A percentile compares a stretch with the other conserved stretches of the same genome.
phyloP scores from a whole-genome alignment of 2,329 filamentous ascomycete species.

The Exophiala dermatitidis region DNA sequence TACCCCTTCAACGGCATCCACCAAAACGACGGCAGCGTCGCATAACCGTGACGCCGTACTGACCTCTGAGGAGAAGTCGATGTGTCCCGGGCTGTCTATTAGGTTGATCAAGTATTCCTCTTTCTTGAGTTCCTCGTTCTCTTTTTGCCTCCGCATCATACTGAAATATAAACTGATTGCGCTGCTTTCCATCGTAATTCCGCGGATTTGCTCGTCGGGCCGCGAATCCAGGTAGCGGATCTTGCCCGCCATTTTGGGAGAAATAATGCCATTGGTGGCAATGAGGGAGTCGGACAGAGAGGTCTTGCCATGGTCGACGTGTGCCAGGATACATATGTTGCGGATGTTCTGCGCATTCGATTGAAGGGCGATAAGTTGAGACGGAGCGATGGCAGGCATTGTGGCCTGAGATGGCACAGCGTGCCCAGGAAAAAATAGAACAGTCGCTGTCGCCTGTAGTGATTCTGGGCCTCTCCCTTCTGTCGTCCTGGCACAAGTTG shows the following conservation, averaged over 20 bases:
- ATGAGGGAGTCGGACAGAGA: conserved; percentile 93
- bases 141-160: conserved; percentile 61
- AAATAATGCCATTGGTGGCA: conserved; percentile 98
- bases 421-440: background rate
- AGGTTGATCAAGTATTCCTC: conserved; percentile 95
- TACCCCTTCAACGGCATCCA: conserved; percentile 95
- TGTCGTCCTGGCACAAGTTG: no score
- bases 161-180: conserved; percentile 96
- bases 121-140: conserved; percentile 60
- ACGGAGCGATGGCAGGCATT: conserved; percentile 88
- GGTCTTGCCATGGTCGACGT: conserved; percentile 98
- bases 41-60: conserved; percentile 91
- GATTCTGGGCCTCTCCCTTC: background rate
- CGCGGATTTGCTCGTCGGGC: conserved; percentile 88
- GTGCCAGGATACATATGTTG: conserved; percentile 95
- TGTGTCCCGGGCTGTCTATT: conserved; percentile 96
- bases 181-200: conserved; percentile 99
- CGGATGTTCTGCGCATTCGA: conserved; percentile 78
- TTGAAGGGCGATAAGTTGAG: conserved; percentile 86
- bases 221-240: conserved; percentile 95
- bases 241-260: conserved; percentile 92
- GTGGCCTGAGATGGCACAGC: background rate
- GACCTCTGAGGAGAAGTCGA: conserved; percentile 97
- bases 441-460: background rate
- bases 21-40: conserved; percentile 86